Evolutionary conservation across 345 rosid genomes (phyloP).

Genomic region (Populus alba): DNA sequence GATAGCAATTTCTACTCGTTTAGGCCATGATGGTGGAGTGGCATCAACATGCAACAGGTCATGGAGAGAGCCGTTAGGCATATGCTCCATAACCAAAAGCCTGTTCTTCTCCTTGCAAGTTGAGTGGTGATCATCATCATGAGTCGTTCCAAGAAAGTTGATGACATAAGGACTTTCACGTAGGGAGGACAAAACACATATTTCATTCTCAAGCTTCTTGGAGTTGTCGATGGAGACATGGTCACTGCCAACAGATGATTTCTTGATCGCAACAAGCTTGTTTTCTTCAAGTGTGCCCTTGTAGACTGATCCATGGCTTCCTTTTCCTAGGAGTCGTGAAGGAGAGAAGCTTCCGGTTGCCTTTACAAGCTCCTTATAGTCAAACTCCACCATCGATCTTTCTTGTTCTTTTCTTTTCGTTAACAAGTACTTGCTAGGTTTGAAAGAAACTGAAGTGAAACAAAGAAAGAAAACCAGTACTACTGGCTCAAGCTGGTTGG

Average conservation of each 20-base stretch:
- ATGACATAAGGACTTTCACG: conserved; percentile 36
- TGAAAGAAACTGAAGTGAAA: conserved; percentile 1
- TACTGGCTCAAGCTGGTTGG: background rate
- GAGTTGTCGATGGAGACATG: conserved; percentile 26
- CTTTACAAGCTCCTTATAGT: conserved; percentile 47
- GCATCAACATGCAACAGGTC: conserved; percentile 42
- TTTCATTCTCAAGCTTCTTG: conserved; percentile 59
- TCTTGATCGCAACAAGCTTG: conserved; percentile 53
- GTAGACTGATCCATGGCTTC: conserved; percentile 74
- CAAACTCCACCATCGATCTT: conserved; percentile 34
- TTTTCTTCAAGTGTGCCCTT: conserved; percentile 33
- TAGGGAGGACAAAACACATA: conserved; percentile 48
- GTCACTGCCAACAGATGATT: conserved; percentile 26
- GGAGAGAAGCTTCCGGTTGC: conserved; percentile 59
- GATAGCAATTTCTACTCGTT: conserved; percentile 53
- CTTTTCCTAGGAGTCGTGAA: conserved; percentile 60
- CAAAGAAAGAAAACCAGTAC: background rate
- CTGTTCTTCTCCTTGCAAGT: conserved; percentile 11
- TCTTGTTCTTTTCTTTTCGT: background rate
- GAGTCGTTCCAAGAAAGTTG: conserved; percentile 41
- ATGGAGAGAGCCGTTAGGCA: conserved; percentile 73
- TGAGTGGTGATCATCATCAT: background rate
- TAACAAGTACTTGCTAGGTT: background rate
- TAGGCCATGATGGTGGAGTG: conserved; percentile 48
- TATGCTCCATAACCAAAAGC: conserved; percentile 65